These are phyloP conservation scores for Macrophomina pseudophaseolina DNA, from an alignment of 2,329 filamentous ascomycete species.

Conservation along the genomic window DNA sequence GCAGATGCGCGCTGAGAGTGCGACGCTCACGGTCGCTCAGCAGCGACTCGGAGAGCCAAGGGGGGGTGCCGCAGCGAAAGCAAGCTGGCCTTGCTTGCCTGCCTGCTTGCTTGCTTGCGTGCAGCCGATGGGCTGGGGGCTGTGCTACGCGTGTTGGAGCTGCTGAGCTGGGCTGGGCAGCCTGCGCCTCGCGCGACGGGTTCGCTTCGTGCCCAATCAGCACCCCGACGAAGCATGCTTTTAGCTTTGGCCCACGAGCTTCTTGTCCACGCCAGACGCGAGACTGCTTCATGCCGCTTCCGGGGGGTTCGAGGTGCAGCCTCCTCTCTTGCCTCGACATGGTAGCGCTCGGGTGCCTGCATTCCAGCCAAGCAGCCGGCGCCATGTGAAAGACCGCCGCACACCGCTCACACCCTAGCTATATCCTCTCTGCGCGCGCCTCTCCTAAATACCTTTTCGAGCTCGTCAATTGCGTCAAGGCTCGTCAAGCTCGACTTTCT, in stretches of 20 bases:
- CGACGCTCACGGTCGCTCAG: not conserved
- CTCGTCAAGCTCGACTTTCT: slow-evolving; percentile 5
- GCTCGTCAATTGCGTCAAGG: slow-evolving; percentile 13
- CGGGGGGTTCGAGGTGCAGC: not conserved
- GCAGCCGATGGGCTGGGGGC: not conserved
- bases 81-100: not conserved
- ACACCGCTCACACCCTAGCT: slow-evolving; percentile 10
- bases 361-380: slow-evolving; percentile 20
- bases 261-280: slow-evolving; percentile 5
- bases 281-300: slow-evolving; percentile 17
- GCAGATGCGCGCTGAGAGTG: not conserved
- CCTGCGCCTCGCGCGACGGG: not conserved
- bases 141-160: slow-evolving; percentile 3
- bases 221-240: not conserved
- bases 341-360: slow-evolving; percentile 9
- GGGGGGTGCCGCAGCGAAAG: not conserved
- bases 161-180: not conserved
- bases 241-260: slow-evolving; percentile 1
- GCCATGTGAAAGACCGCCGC: slow-evolving; percentile 14
- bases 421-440: not conserved
- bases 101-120: not conserved
- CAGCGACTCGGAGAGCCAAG: not conserved
- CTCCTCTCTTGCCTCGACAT: not conserved
- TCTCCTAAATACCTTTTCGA: slow-evolving; percentile 15
- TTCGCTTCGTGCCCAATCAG: slow-evolving; percentile 10